A percentile compares a stretch with the other conserved stretches of the same genome.
These are phyloP conservation scores for Eucalyptus coolabah DNA, from an alignment of 345 rosid species.

Conservation along the genomic window DNA sequence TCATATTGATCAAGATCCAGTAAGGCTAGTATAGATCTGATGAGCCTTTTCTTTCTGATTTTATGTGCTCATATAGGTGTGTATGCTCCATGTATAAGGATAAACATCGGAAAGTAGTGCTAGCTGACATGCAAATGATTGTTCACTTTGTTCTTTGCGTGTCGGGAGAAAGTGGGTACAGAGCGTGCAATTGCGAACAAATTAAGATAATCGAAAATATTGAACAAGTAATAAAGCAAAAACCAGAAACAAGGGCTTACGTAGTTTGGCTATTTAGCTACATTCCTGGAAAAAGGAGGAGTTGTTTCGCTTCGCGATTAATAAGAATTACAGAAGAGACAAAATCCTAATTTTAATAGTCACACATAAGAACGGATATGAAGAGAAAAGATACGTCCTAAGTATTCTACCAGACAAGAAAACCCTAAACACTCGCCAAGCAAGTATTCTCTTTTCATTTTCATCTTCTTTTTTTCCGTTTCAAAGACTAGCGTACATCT, in stretches of 20 bases:
- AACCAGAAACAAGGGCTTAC: neutral
- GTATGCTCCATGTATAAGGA: neutral
- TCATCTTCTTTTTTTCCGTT: neutral
- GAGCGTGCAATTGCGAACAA: neutral
- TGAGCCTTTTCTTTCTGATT: neutral
- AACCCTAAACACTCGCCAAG: neutral
- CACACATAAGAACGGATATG: neutral
- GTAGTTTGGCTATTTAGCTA: neutral
- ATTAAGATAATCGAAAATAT: neutral
- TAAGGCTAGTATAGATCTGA: neutral
- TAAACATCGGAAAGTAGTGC: neutral
- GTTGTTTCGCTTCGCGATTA: neutral
- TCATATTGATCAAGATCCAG: neutral
- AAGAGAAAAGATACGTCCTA: neutral
- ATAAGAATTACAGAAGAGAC: neutral
- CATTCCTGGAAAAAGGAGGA: neutral
- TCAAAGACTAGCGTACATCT: neutral
- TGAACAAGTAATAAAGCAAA: neutral
- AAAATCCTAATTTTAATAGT: neutral
- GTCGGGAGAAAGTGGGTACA: neutral
- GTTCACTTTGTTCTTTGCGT: neutral
- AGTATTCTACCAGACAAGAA: neutral
- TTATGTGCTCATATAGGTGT: neutral
- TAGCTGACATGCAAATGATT: neutral
- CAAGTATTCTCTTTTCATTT: neutral